These are phyloP conservation scores for Lagenidium giganteum DNA, from an alignment of 352 stramenopile species.

Conservation along the genomic window DNA sequence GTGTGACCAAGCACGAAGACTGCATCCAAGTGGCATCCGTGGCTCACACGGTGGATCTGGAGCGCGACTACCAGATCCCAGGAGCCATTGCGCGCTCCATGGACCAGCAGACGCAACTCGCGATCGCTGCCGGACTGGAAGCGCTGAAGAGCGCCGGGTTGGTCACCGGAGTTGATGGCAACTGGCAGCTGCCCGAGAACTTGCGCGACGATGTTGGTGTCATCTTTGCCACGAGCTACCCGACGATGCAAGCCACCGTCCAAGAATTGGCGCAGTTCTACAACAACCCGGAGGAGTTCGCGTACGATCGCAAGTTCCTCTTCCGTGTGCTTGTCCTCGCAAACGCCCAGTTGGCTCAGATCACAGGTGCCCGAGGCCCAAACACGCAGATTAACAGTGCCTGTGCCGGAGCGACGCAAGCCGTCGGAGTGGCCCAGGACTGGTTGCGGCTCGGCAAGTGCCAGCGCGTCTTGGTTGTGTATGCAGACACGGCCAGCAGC, in stretches of 20 bases:
- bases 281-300: constrained; percentile 80
- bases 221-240: constrained; percentile 95
- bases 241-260: constrained; percentile 92
- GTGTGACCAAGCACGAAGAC: constrained; percentile 30
- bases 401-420: constrained; percentile 92
- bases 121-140: constrained; percentile 92
- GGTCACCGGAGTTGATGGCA: constrained; percentile 33
- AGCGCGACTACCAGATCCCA: constrained; percentile 82
- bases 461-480: constrained; percentile 93
- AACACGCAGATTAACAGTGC: constrained; percentile 97
- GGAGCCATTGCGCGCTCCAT: constrained; percentile 90
- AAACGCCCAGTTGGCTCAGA: constrained; percentile 95
- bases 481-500: constrained; percentile 90
- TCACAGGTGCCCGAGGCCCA: constrained; percentile 90
- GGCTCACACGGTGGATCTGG: constrained; percentile 68
- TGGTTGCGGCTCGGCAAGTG: constrained; percentile 91
- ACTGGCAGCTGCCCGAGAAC: constrained; percentile 87
- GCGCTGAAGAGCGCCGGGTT: constrained; percentile 90
- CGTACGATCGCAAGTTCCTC: constrained; percentile 97
- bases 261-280: constrained; percentile 86
- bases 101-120: constrained; percentile 92
- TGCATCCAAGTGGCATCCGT: constrained; percentile 90
- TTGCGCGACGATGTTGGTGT: constrained; percentile 89
- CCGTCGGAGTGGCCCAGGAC: constrained; percentile 91
- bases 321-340: constrained; percentile 94